phyloP scores from a whole-genome alignment of 331 rosid species.

The Cydonia oblonga region DNA sequence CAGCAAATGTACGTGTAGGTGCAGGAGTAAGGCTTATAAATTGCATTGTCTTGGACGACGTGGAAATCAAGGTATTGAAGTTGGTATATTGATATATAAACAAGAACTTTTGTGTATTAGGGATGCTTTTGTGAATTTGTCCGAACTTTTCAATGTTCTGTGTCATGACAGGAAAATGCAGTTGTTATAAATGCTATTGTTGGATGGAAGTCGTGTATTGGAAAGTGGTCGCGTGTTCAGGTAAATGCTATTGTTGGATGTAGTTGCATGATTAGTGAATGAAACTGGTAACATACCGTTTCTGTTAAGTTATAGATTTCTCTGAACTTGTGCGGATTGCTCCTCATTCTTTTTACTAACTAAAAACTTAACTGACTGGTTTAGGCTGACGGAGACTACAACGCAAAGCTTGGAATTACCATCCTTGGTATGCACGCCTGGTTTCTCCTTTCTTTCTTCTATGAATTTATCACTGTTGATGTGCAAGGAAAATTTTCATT shows the following conservation, averaged over 20 bases:
- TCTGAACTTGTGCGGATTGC: not conserved
- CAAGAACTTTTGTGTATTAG: not conserved
- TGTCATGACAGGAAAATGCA: slow-evolving; percentile 31
- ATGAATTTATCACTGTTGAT: not conserved
- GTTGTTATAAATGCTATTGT: slow-evolving; percentile 32
- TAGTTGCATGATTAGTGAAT: not conserved
- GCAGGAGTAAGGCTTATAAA: slow-evolving; percentile 39
- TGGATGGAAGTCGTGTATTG: slow-evolving; percentile 46
- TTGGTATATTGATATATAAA: not conserved
- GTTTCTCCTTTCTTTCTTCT: not conserved
- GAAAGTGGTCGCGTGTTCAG: slow-evolving; percentile 49
- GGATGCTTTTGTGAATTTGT: not conserved
- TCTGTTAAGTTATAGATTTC: not conserved
- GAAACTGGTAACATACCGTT: not conserved
- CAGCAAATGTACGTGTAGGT: slow-evolving; percentile 41
- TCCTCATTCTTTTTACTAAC: not conserved
- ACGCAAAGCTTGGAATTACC: slow-evolving; percentile 37
- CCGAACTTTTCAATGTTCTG: not conserved
- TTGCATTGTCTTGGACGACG: slow-evolving; percentile 38
- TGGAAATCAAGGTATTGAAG: slow-evolving; percentile 32
- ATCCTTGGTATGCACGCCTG: slow-evolving; percentile 28
- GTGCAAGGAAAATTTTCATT: not conserved
- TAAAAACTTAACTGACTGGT: not conserved
- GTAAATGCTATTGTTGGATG: slow-evolving; percentile 14
- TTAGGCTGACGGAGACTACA: slow-evolving; percentile 39